Base-by-base conservation (phyloP, 73 alveolate species). In the Paramecium sonneborni region DNA sequence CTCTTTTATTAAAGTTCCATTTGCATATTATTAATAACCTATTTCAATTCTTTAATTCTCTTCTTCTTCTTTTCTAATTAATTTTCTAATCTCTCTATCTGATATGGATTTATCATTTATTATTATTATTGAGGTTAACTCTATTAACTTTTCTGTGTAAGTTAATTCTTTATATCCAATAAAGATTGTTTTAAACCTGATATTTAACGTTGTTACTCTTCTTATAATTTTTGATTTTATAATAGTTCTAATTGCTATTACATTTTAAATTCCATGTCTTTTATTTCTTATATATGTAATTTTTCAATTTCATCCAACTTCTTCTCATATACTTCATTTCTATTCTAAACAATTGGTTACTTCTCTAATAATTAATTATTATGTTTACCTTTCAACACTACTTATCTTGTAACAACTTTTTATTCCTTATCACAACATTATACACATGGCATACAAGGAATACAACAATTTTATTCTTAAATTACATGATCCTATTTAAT, bases 371-470 rank as follows among this genome's bases (percentile, higher is more conserved):
- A 10, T n/a, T 52, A 52, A 23, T 20, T 1, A 20, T 24, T n/a
- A 11, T 23, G 0, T 21, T 9, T 79, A 79, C 90, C 44, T 46
- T 44, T 79, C 32, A 43, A 39, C 5, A 43, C 69, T 38, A 39
- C 44, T 79, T 79, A 24, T 79, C 72, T 41, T 10, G 90, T 79
- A 38, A 79, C 90, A 23, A 79, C 74, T n/a, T 79, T 46, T 79
- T 30, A 32, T 79, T 79, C 55, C 7, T 79, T 79, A 18, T 30
- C 90, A 23, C 84, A 62, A 62, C 84, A 26, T 62, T 21, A n/a
- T 5, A 58, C 82, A 58, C 46, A 58, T 23, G 84, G 84, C 46
- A 30, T 62, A 24, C 84, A 26, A 30, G 48, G 26, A 1, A 32
- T 15, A 62, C 84, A 62, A 9, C 48, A 62, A 32, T 32, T 30